Conservation (phyloP, 2,329 filamentous ascomycete genomes). For the Zymoseptoria tritici region DNA sequence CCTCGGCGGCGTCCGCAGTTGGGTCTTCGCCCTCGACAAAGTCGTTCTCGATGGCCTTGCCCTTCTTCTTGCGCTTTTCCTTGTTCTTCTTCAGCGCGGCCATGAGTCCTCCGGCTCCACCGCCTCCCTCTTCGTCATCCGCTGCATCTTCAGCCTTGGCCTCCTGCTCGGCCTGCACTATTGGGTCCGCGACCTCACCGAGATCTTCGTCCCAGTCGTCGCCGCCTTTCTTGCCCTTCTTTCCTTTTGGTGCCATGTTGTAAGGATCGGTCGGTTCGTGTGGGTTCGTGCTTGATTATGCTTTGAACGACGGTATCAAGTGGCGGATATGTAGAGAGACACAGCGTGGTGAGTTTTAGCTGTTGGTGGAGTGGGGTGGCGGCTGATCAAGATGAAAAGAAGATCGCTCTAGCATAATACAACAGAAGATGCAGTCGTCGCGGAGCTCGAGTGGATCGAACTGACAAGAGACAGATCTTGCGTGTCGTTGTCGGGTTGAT, state of each 20-base stretch:
- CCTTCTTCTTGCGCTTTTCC: conserved; percentile 85
- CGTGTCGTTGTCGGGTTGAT: not conserved
- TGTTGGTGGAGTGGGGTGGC: not conserved
- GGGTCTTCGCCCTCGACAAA: conserved; percentile 62
- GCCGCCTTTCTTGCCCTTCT: conserved; percentile 74
- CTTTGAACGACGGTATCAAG: conserved; percentile 1
- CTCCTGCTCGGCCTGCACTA: conserved; percentile 42
- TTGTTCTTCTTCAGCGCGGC: conserved; percentile 47
- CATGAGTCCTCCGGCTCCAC: conserved; percentile 42
- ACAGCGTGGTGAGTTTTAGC: not conserved
- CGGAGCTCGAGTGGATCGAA: not conserved
- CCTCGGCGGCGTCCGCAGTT: conserved; percentile 34
- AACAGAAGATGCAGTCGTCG: not conserved
- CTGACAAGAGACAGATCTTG: not conserved
- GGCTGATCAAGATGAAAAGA: not conserved
- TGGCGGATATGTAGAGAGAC: not conserved
- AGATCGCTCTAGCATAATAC: conserved; percentile 1
- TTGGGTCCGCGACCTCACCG: conserved; percentile 65
- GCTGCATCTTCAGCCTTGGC: conserved; percentile 41
- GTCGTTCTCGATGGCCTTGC: conserved; percentile 60
- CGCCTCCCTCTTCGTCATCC: conserved; percentile 45
- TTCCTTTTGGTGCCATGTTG: conserved; percentile 87
- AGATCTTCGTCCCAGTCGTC: conserved; percentile 95
- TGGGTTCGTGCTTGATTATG: not conserved
- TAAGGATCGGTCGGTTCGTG: conserved; percentile 3